Base-by-base conservation (phyloP, 805 yeast genomes). In the Wickerhamomyces kurtzmanii region DNA sequence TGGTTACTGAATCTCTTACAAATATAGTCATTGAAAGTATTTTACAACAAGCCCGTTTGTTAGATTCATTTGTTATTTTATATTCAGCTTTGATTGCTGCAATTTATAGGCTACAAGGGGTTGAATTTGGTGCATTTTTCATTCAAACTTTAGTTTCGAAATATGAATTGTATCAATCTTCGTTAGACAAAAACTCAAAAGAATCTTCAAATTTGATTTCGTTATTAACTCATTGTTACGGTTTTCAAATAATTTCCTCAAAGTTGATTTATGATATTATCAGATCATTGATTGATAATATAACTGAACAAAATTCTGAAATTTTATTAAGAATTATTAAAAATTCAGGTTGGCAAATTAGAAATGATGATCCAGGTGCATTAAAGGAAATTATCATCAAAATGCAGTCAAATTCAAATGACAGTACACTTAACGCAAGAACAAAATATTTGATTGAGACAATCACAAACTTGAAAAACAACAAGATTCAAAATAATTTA, bases 311-410 rank as follows among this genome's bases (percentile, higher is more conserved):
- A 12, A 77, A 79, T 38, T 81, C 94, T 3, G 97, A 87, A 41
- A 53, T 84, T 12, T 59, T 91, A 27, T 57, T 89, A 29, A 71
- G 78, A 39, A 59, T 89, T 12, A 62, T 91, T 13, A 69, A 80
- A 27, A 73, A 73, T 20, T 71, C 86, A 8, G 99, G 98, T 24
- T 68, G 75, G 8, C 84, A 83, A 45, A 70, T 91, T 54, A 73
- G 98, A 47, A 58, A 82, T 4, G 98, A 91, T 49, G 98, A 91
- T 49, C 93, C 97, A 2, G 52, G 68, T 8, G 77, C 96, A 0
- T 62, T 91, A 30, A 86, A 81, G 46, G 87, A 82, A 23, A 86
- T 89, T 26, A 72, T 86, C 9, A 29, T 68, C 3, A 60, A 65
- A 23, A 57, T 80, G 20, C 82, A 78, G 37, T 57, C 57, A 19